phyloP scores from a whole-genome alignment of 148 eudicot genomes.

The Nepenthes gracilis region DNA sequence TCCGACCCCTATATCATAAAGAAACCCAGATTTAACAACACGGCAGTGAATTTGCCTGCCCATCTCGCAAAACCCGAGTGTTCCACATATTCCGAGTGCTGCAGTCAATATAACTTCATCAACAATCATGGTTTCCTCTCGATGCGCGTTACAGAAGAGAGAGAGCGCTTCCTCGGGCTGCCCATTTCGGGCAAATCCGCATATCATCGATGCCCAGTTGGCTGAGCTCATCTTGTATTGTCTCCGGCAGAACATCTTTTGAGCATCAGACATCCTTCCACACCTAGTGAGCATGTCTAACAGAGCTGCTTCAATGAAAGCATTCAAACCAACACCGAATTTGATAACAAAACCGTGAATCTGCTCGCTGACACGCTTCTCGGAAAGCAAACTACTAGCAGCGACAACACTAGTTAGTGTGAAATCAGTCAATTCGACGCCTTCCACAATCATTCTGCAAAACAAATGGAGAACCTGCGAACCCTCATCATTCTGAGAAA shows the following conservation, averaged over 20 bases:
- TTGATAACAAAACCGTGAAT: slow-evolving; percentile 68
- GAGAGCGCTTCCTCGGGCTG: slow-evolving; percentile 56
- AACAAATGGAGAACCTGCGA: slow-evolving; percentile 45
- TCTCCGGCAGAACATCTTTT: slow-evolving; percentile 31
- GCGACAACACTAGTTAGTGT: slow-evolving; percentile 51
- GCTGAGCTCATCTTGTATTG: slow-evolving; percentile 20
- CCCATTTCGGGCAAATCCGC: slow-evolving; percentile 74
- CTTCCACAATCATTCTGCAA: slow-evolving; percentile 42
- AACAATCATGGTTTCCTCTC: slow-evolving; percentile 20
- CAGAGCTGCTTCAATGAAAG: slow-evolving; percentile 49
- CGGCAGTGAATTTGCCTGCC: slow-evolving; percentile 67
- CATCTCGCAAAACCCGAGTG: slow-evolving; percentile 41
- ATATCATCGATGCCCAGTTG: slow-evolving; percentile 56
- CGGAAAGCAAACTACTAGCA: slow-evolving; percentile 57
- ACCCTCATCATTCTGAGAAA: slow-evolving; percentile 52
- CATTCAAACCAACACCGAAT: slow-evolving; percentile 43
- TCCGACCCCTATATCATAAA: slow-evolving; percentile 38
- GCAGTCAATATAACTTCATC: slow-evolving; percentile 57
- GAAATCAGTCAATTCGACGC: slow-evolving; percentile 52
- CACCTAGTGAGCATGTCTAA: slow-evolving; percentile 85
- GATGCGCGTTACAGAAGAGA: slow-evolving; percentile 30
- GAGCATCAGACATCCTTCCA: slow-evolving; percentile 65
- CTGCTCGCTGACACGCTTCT: slow-evolving; percentile 44
- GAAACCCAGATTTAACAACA: slow-evolving; percentile 41
- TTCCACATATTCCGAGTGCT: slow-evolving; percentile 58